phyloP scores from a whole-genome alignment of 78 protist genomes.

The slime mould (Dictyostelium discoideum) region dicty_2.7 NC_007090.3:794001-794500 shows the following conservation, averaged over 20 bases:
- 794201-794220: neutral
- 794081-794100: slow-evolving; percentile 50
- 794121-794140: slow-evolving; percentile 46
- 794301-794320: neutral
- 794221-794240: slow-evolving; percentile 76
- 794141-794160: slow-evolving; percentile 53
- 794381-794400: too few relatives aligned
- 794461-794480: too few relatives aligned
- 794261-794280: slow-evolving; percentile 62
- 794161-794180: neutral
- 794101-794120: slow-evolving; percentile 52
- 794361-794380: too few relatives aligned
- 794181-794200: neutral
- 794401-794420: too few relatives aligned
- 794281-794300: slow-evolving; percentile 54
- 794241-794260: slow-evolving; percentile 22
- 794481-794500: too few relatives aligned
- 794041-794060: neutral
- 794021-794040: neutral
- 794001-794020: neutral
- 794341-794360: too few relatives aligned
- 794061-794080: slow-evolving; percentile 5
- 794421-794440: too few relatives aligned
- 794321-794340: too few relatives aligned
- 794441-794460: too few relatives aligned